Evolutionary conservation across 345 rosid species (phyloP).

Genomic region (Acer saccharum): DNA sequence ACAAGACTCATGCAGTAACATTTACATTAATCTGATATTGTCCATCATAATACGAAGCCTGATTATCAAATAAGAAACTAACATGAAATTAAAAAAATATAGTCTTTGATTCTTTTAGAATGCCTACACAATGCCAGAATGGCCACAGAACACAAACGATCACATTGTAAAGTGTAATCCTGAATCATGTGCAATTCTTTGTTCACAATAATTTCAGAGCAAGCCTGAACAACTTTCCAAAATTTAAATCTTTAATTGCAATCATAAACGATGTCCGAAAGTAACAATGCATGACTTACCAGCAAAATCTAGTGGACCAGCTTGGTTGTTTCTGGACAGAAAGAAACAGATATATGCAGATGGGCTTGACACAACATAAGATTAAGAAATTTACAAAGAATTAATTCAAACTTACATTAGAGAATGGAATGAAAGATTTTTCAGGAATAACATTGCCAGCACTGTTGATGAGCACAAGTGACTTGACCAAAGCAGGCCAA

Average conservation of each 20-base stretch:
- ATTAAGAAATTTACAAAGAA: background rate
- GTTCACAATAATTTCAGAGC: background rate
- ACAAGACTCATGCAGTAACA: background rate
- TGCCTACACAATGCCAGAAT: background rate
- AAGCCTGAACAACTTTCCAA: background rate
- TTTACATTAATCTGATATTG: background rate
- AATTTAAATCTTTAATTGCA: background rate
- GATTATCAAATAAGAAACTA: background rate
- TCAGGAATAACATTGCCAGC: constrained; percentile 76
- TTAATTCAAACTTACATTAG: constrained; percentile 48
- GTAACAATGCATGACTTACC: background rate
- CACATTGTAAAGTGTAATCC: background rate
- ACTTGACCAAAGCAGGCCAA: constrained; percentile 76
- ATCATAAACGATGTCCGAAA: background rate
- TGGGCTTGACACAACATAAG: background rate
- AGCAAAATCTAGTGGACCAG: background rate
- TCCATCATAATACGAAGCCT: background rate
- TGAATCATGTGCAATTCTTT: too few relatives aligned
- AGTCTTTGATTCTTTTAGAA: background rate
- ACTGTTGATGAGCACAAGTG: constrained; percentile 70
- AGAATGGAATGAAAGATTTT: constrained; percentile 39
- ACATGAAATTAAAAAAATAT: background rate
- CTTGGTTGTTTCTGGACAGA: background rate
- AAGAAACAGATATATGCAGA: background rate
- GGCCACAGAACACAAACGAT: background rate